phyloP scores from a whole-genome alignment of 179 eudicot genomes.

The Vitellaria paradoxa region DNA sequence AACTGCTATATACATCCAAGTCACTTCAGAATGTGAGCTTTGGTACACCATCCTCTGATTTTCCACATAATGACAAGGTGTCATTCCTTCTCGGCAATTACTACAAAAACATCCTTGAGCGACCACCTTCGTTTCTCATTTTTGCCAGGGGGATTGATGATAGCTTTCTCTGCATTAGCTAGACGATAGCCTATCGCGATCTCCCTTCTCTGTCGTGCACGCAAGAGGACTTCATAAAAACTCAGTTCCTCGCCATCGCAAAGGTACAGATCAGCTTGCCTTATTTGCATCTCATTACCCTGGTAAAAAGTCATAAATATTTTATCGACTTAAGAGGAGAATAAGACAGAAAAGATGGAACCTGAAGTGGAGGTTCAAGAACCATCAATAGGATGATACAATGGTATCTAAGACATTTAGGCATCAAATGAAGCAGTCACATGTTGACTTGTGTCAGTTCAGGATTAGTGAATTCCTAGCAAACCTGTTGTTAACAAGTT shows the following conservation, averaged over 20 bases:
- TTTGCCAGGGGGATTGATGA: slow-evolving; percentile 47
- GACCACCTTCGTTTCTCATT: slow-evolving; percentile 44
- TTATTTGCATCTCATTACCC: slow-evolving; percentile 61
- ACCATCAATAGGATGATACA: neutral
- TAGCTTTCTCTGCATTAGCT: slow-evolving; percentile 47
- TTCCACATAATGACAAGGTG: neutral
- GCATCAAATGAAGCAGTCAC: neutral
- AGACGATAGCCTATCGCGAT: slow-evolving; percentile 46
- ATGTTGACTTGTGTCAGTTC: neutral
- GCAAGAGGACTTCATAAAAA: slow-evolving; percentile 48
- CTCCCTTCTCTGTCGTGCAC: slow-evolving; percentile 54
- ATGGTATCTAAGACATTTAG: neutral
- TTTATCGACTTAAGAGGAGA: neutral
- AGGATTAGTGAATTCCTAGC: neutral
- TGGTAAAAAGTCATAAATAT: slow-evolving; percentile 18
- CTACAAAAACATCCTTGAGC: slow-evolving; percentile 44
- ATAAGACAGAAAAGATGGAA: neutral
- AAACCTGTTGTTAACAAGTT: neutral
- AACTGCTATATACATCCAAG: neutral
- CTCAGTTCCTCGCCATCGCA: slow-evolving; percentile 49
- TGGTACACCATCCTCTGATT: neutral
- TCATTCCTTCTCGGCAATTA: slow-evolving; percentile 59
- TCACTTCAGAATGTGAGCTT: neutral
- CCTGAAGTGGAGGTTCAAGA: neutral
- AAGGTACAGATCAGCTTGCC: slow-evolving; percentile 50